Base-by-base conservation (phyloP, 805 yeast species). In the Diddensiella caesifluorescens region DNA sequence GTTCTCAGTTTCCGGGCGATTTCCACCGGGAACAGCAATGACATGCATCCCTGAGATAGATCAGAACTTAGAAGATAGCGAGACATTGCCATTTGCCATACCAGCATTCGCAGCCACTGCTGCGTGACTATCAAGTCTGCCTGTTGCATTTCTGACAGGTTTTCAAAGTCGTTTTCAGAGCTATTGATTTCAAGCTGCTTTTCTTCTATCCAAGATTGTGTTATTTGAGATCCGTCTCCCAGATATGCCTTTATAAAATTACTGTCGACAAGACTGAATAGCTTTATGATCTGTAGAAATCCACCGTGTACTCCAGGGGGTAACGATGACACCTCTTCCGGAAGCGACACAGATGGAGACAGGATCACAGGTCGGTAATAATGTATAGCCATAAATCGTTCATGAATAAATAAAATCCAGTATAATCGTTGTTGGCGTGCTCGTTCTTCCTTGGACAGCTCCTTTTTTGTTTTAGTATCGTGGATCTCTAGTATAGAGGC, bases 21-120 rank as follows among this genome's bases (percentile, higher is more conserved):
- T 22, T 46, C 38, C 2, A 46, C 45, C 4, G 49, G 49, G 26
- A 46, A 46, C 3, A 42, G 44, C 3, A 38, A 41, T 4, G 46
- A 41, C 44, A 42, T 42, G 36, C 32, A 41, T 9, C 43, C 46
- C 13, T 33, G 39, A 9, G 41, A 18, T 13, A 36, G 15, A 16
- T 23, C 36, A 16, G 35, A 19, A 22, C 36, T 22, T n/a, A 46
- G 23, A 21, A 38, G 22, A 22, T 39, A 43, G 13, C 42, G 40
- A 4, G 44, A 35, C 47, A 42, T 38, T 27, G 47, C 40, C 45
- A 46, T 43, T 30, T 46, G 40, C 49, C 49, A 46, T n/a, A 46
- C 41, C 21, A 46, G 34, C 41, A 46, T 39, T 22, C 39, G 38
- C 21, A 46, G 41, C 49, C 49, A 46, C 29, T 43, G 47, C 40